A percentile compares a stretch with the other conserved stretches of the same genome.
Evolutionary conservation across 2,329 filamentous ascomycete species (phyloP).

Genomic region (Epichloe baconii): DNA sequence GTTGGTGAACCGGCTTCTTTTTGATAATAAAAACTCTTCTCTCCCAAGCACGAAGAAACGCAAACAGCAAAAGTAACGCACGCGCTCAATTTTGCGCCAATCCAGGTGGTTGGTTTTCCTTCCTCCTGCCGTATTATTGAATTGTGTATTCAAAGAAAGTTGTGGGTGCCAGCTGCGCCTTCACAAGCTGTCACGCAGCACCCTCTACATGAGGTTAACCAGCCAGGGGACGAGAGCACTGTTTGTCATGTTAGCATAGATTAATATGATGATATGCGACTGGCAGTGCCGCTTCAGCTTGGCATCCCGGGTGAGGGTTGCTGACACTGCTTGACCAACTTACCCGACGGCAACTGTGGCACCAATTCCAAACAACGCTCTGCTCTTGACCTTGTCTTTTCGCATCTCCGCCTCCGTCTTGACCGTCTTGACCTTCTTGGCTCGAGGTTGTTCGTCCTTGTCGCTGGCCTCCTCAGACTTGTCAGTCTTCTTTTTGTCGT

Average conservation of each 20-base stretch:
- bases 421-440: slow-evolving; percentile 70
- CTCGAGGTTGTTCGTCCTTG: slow-evolving; percentile 30
- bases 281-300: background rate
- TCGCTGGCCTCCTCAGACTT: slow-evolving; percentile 15
- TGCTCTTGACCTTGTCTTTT: slow-evolving; percentile 75
- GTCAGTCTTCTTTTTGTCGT: slow-evolving; percentile 27
- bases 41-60: background rate
- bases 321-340: slow-evolving; percentile 26
- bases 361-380: slow-evolving; percentile 73
- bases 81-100: slow-evolving; percentile 1
- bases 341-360: slow-evolving; percentile 86
- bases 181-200: background rate
- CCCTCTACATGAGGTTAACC: slow-evolving; percentile 33
- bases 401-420: slow-evolving; percentile 71
- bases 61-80: background rate
- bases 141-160: background rate
- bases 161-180: background rate
- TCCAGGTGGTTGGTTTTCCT: background rate
- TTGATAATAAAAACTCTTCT: background rate
- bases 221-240: slow-evolving; percentile 38
- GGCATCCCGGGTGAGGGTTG: background rate
- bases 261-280: background rate
- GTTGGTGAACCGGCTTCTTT: background rate
- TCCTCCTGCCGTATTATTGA: background rate
- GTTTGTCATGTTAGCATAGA: slow-evolving; percentile 7